A percentile compares a stretch with the other conserved stretches of the same genome.
These are phyloP conservation scores for Annulohypoxylon stygium DNA, from an alignment of 495 filamentous ascomycete species.

Conservation along the genomic window DNA sequence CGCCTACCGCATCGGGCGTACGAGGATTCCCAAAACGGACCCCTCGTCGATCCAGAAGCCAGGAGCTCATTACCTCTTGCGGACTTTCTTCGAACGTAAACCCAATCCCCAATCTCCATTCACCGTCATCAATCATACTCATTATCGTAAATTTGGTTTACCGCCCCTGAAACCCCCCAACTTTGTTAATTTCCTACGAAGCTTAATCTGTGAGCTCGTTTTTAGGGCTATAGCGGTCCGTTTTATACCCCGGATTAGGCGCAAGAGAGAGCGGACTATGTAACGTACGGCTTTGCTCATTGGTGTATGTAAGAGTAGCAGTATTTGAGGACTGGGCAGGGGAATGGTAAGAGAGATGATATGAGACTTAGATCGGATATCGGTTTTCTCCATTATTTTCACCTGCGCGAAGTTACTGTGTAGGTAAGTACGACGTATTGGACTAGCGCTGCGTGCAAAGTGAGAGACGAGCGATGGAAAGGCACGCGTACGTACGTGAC, in stretches of 20 bases:
- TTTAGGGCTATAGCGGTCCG: background rate
- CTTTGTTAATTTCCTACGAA: conserved; percentile 2
- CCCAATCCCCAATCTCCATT: too few relatives aligned
- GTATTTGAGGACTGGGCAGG: background rate
- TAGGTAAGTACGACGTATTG: background rate
- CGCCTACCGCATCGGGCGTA: conserved; percentile 23
- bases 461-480: background rate
- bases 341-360: background rate
- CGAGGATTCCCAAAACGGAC: conserved; percentile 26
- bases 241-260: background rate
- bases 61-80: conserved; percentile 29
- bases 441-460: background rate
- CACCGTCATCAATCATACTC: too few relatives aligned
- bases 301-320: background rate
- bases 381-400: background rate
- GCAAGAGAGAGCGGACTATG: background rate
- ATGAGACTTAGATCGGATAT: conserved; percentile 8
- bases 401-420: background rate
- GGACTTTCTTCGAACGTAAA: conserved; percentile 16
- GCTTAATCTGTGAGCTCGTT: background rate
- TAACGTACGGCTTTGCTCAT: background rate
- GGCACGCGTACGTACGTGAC: conserved; percentile 7
- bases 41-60: conserved; percentile 17
- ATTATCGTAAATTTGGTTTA: background rate
- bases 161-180: conserved; percentile 8